Evolutionary conservation across 1,284 basidiomycete genomes (phyloP).

Genomic region (Fomitopsis palustris): DNA sequence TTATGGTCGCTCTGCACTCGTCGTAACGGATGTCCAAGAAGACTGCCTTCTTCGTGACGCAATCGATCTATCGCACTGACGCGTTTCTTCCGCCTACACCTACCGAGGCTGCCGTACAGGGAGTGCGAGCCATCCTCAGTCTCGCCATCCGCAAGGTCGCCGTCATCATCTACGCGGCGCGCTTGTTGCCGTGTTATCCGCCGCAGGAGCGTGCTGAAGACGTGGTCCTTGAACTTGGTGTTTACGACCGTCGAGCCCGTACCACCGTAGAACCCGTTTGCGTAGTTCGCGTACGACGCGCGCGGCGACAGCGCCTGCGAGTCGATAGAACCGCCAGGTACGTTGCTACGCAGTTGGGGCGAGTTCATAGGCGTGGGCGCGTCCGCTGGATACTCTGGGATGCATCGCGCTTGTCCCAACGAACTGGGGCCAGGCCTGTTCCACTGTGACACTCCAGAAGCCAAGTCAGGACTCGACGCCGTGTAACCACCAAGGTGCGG

Average conservation of each 20-base stretch:
- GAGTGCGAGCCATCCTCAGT: conserved; percentile 14
- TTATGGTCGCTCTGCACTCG: conserved; percentile 61
- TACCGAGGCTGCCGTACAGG: conserved; percentile 32
- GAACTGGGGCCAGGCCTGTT: background rate
- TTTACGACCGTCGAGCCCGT: conserved; percentile 91
- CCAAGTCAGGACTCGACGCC: conserved; percentile 64
- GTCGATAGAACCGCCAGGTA: background rate
- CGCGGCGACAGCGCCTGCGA: conserved; percentile 14
- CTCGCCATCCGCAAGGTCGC: conserved; percentile 42
- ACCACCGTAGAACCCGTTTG: conserved; percentile 66
- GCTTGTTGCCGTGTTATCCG: conserved; percentile 54
- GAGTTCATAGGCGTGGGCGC: conserved; percentile 55
- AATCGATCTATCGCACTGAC: conserved; percentile 37
- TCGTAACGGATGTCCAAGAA: conserved; percentile 40
- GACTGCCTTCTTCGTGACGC: conserved; percentile 25
- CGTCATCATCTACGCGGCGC: conserved; percentile 40
- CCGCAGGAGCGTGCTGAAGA: conserved; percentile 83
- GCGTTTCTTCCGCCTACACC: conserved; percentile 28
- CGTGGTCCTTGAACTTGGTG: conserved; percentile 88
- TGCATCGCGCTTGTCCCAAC: conserved; percentile 5
- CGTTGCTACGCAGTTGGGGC: conserved; percentile 25
- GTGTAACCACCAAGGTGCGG: conserved; percentile 46
- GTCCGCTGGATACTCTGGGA: conserved; percentile 29
- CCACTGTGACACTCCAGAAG: conserved; percentile 24
- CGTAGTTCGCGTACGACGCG: conserved; percentile 14